Conservation (phyloP, 164 flowering plant species). For the Piper longum region DNA sequence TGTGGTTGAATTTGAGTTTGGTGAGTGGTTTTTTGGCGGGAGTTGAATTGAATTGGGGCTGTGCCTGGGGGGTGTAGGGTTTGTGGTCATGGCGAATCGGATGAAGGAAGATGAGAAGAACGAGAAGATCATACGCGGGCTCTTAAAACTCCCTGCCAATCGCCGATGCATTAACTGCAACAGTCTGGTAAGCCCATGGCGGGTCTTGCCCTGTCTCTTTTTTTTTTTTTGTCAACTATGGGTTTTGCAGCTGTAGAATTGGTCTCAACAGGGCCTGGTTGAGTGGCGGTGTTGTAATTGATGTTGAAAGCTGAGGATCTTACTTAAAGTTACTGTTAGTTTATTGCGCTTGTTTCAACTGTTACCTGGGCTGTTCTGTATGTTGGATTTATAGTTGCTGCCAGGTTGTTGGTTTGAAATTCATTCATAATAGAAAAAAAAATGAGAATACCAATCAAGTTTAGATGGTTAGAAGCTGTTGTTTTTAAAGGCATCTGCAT, state of each 20-base stretch:
- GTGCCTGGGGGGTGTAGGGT: conserved; percentile 1
- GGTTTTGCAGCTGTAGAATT: background rate
- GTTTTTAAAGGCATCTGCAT: too few relatives aligned
- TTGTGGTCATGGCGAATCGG: conserved; percentile 55
- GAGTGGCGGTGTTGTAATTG: too few relatives aligned
- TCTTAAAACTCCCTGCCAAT: conserved; percentile 64
- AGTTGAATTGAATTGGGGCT: background rate
- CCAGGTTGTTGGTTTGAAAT: too few relatives aligned
- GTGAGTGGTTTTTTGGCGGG: background rate
- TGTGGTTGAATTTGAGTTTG: background rate
- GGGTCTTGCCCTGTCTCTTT: background rate
- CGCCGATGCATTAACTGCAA: conserved; percentile 81
- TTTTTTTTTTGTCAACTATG: too few relatives aligned
- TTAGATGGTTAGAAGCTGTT: too few relatives aligned
- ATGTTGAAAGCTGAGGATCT: too few relatives aligned
- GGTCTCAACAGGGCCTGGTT: background rate
- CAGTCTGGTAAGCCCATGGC: conserved; percentile 45
- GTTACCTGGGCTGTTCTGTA: too few relatives aligned
- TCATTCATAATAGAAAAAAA: too few relatives aligned
- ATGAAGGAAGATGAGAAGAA: conserved; percentile 85
- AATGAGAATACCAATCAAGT: too few relatives aligned
- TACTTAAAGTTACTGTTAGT: too few relatives aligned
- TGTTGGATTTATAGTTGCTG: too few relatives aligned
- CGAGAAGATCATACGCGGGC: conserved; percentile 72
- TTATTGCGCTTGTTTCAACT: too few relatives aligned